These are phyloP conservation scores for Aspergillus sojae DNA, from an alignment of 2,329 filamentous ascomycete species.

Conservation along the genomic window DNA sequence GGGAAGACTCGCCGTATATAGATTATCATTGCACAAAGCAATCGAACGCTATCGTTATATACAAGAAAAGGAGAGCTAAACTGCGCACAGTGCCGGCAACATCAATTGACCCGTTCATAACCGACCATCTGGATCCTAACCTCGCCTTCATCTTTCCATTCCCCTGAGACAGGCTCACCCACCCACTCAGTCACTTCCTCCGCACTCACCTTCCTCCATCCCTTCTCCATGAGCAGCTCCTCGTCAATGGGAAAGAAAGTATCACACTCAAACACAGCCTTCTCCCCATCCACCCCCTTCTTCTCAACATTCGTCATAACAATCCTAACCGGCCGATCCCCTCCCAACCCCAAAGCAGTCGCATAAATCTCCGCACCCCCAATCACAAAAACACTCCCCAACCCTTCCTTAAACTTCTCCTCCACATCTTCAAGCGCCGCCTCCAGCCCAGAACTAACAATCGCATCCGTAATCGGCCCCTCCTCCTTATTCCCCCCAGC, in stretches of 20 bases:
- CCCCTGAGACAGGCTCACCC: constrained; percentile 42
- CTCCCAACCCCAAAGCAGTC: constrained; percentile 58
- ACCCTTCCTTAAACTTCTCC: constrained; percentile 24
- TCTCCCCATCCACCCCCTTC: constrained; percentile 21
- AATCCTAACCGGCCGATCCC: constrained; percentile 32
- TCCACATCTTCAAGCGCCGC: constrained; percentile 54
- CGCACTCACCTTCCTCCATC: constrained; percentile 37
- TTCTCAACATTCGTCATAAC: constrained; percentile 45
- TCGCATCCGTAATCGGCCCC: constrained; percentile 34
- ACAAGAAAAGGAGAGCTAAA: background rate
- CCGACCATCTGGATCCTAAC: constrained; percentile 53
- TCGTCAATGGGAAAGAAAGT: constrained; percentile 50
- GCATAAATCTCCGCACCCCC: constrained; percentile 86
- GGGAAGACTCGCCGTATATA: background rate
- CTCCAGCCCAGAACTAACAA: constrained; percentile 63
- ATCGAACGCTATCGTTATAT: background rate
- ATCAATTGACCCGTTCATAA: constrained; percentile 38
- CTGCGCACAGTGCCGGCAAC: background rate
- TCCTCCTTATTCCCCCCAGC: constrained; percentile 4
- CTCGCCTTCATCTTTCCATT: constrained; percentile 53
- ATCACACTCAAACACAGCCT: constrained; percentile 47
- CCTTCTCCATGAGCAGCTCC: constrained; percentile 30
- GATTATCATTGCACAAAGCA: constrained; percentile 1
- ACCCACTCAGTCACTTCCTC: constrained; percentile 46
- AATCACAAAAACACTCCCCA: constrained; percentile 77